These are phyloP conservation scores for Dalbergia cochinchinensis DNA, from an alignment of 306 rosid species.

Conservation along the genomic window DNA sequence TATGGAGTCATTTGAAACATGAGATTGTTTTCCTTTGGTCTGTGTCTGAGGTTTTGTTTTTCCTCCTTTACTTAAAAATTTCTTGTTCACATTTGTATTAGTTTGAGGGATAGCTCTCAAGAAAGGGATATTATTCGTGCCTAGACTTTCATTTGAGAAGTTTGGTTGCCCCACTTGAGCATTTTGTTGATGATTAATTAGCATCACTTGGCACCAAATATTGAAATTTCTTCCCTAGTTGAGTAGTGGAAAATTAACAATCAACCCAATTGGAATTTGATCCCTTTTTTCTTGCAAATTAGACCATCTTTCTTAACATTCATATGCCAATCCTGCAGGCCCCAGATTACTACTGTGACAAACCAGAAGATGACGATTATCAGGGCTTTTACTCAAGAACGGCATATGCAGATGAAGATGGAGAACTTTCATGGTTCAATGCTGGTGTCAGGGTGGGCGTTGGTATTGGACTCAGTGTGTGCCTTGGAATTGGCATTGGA, in stretches of 20 bases:
- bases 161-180: slow-evolving; percentile 9
- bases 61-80: neutral
- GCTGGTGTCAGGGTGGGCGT: slow-evolving; percentile 86
- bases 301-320: slow-evolving; percentile 26
- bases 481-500: slow-evolving; percentile 85
- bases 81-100: slow-evolving; percentile 7
- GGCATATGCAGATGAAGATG: slow-evolving; percentile 71
- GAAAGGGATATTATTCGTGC: slow-evolving; percentile 34
- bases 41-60: slow-evolving; percentile 10
- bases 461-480: slow-evolving; percentile 86
- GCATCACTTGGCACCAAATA: neutral
- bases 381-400: slow-evolving; percentile 50
- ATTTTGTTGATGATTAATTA: neutral
- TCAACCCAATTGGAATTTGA: slow-evolving; percentile 33
- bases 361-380: slow-evolving; percentile 59
- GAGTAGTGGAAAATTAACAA: slow-evolving; percentile 11
- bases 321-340: slow-evolving; percentile 48
- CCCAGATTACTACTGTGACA: slow-evolving; percentile 45
- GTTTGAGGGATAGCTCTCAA: slow-evolving; percentile 34
- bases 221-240: slow-evolving; percentile 11
- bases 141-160: neutral
- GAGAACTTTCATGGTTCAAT: slow-evolving; percentile 87
- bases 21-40: slow-evolving; percentile 17
- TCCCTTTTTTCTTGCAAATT: neutral
- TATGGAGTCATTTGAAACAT: slow-evolving; percentile 30